Conservation (phyloP, 2,329 filamentous ascomycete species). For the Talaromyces amestolkiae region DNA sequence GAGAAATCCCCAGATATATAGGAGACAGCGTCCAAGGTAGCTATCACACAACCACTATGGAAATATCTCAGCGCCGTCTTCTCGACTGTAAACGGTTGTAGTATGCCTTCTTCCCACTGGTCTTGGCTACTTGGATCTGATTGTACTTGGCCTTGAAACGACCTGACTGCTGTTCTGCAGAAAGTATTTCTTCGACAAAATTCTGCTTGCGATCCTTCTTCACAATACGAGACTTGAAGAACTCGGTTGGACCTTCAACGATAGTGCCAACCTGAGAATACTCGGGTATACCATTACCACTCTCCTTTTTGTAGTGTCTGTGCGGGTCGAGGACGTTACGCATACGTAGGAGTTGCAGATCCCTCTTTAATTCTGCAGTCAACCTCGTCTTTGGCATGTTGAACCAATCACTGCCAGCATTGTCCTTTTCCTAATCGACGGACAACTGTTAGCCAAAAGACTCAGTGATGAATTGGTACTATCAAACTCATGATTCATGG, state of each 20-base stretch:
- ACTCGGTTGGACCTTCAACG: slow-evolving; percentile 84
- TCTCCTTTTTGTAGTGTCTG: slow-evolving; percentile 85
- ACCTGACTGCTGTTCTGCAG: slow-evolving; percentile 60
- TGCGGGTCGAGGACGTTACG: slow-evolving; percentile 85
- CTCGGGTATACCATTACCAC: slow-evolving; percentile 68
- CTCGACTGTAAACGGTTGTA: slow-evolving; percentile 76
- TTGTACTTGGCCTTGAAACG: slow-evolving; percentile 86
- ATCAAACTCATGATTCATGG: neutral
- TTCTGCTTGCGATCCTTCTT: slow-evolving; percentile 87
- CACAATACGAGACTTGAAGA: slow-evolving; percentile 73
- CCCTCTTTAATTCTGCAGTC: slow-evolving; percentile 80
- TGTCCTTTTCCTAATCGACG: slow-evolving; percentile 53
- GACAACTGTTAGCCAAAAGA: slow-evolving; percentile 24
- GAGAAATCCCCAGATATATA: slow-evolving; percentile 16
- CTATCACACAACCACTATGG: slow-evolving; percentile 1
- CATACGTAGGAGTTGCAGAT: slow-evolving; percentile 87
- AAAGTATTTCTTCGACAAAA: slow-evolving; percentile 79
- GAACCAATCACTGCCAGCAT: slow-evolving; percentile 81
- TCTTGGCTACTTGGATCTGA: slow-evolving; percentile 77
- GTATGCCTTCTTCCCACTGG: slow-evolving; percentile 82
- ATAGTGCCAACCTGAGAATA: slow-evolving; percentile 89
- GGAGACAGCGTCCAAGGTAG: neutral
- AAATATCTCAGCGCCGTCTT: slow-evolving; percentile 35
- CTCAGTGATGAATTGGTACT: slow-evolving; percentile 28
- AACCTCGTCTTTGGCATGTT: slow-evolving; percentile 79